Evolutionary conservation across 352 stramenopile species (phyloP).

Genomic region (Thalassiosira ordinaria): DNA sequence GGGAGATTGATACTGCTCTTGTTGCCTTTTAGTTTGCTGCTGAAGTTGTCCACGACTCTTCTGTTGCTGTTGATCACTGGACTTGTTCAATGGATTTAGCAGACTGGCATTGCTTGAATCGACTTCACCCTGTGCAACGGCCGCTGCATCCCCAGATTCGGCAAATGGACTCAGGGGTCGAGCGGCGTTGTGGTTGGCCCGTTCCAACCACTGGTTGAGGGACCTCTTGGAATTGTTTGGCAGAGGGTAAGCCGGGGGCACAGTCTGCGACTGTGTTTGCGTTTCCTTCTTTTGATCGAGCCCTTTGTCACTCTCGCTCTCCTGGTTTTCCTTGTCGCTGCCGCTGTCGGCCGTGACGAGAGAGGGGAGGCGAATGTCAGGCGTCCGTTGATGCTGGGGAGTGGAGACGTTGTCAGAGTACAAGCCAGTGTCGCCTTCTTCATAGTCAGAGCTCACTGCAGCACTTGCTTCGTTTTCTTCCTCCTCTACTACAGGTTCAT

Average conservation of each 20-base stretch:
- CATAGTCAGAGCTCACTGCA: neutral
- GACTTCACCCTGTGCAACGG: slow-evolving; percentile 5
- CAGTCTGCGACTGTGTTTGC: no score
- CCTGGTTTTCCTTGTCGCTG: slow-evolving; percentile 41
- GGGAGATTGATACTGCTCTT: neutral
- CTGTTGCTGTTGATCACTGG: neutral
- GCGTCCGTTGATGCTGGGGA: slow-evolving; percentile 1
- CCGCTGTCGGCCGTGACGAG: neutral
- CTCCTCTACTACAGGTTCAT: neutral
- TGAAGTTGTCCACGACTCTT: neutral
- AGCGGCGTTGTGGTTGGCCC: neutral
- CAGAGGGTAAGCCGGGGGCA: slow-evolving; percentile 1
- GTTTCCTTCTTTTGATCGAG: slow-evolving; percentile 11
- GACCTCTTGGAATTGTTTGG: slow-evolving; percentile 26
- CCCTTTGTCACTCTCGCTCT: slow-evolving; percentile 10
- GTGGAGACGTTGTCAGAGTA: neutral
- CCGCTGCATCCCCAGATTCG: slow-evolving; percentile 35
- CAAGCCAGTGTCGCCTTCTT: no score
- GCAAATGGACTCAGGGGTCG: neutral
- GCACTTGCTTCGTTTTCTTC: neutral
- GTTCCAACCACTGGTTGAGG: slow-evolving; percentile 49
- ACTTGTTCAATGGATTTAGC: neutral
- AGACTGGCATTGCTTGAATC: neutral
- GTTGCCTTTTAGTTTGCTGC: neutral
- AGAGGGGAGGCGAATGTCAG: neutral